Evolutionary conservation across 371 early-diverging fungal genomes (phyloP).

Genomic region (Rhizopus delemar): DNA sequence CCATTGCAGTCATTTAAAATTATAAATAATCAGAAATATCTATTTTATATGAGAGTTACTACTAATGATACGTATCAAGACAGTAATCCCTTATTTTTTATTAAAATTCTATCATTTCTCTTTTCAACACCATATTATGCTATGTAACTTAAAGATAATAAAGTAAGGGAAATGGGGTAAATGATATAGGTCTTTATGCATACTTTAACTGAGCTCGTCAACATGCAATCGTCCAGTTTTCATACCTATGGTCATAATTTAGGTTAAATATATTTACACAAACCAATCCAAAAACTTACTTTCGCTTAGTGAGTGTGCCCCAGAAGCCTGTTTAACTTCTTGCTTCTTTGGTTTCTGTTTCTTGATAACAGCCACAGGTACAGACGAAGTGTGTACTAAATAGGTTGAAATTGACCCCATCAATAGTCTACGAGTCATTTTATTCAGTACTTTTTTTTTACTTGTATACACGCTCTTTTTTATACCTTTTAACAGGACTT

Average conservation of each 20-base stretch:
- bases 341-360: slow-evolving; percentile 48
- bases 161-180: no score
- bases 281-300: slow-evolving; percentile 21
- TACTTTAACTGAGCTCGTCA: slow-evolving; percentile 31
- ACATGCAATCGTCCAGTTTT: slow-evolving; percentile 34
- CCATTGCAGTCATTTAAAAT: no score
- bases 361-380: slow-evolving; percentile 59
- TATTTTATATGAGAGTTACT: no score
- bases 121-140: no score
- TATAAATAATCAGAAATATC: no score
- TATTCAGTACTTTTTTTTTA: not conserved
- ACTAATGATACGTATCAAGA: no score
- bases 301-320: slow-evolving; percentile 34
- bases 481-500: slow-evolving; percentile 21
- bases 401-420: slow-evolving; percentile 29
- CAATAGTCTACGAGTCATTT: slow-evolving; percentile 5
- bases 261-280: not conserved
- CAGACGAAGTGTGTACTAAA: slow-evolving; percentile 36
- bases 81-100: no score
- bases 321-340: slow-evolving; percentile 13
- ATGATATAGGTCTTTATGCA: no score
- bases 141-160: no score
- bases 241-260: slow-evolving; percentile 19
- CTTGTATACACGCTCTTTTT: not conserved
- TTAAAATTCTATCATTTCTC: no score